phyloP scores from a whole-genome alignment of 164 flowering plant genomes.

The Piper betle region DNA sequence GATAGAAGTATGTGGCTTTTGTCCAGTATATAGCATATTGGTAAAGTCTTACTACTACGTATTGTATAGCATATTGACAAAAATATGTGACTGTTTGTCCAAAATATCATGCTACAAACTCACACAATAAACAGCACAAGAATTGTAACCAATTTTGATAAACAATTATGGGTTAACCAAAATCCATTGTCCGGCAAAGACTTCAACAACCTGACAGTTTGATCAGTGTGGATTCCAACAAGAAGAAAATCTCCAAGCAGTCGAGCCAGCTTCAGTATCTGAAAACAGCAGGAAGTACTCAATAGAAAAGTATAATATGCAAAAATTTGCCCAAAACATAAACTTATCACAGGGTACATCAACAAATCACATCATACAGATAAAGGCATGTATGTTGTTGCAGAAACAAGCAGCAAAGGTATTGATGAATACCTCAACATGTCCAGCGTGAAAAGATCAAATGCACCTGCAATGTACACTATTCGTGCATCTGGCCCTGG shows the following conservation, averaged over 20 bases:
- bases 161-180: not conserved
- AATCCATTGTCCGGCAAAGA: not conserved
- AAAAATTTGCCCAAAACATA: not conserved
- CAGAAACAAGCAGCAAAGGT: not conserved
- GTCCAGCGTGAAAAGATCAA: constrained; percentile 99
- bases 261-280: constrained; percentile 82
- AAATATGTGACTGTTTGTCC: no score
- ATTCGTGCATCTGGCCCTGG: constrained; percentile 85
- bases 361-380: not conserved
- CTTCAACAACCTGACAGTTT: constrained; percentile 56
- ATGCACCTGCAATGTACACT: constrained; percentile 92
- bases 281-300: constrained; percentile 1
- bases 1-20: no score
- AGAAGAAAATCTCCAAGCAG: constrained; percentile 93
- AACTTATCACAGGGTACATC: not conserved
- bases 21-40: no score
- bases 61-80: no score
- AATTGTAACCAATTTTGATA: no score
- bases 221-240: constrained; percentile 93
- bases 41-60: no score
- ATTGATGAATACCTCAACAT: constrained; percentile 64
- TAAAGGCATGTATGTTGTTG: not conserved
- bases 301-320: not conserved
- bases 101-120: no score
- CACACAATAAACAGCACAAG: not conserved